Percentiles rank a stretch among this genome's conserved stretches.
Evolutionary conservation across 2,329 filamentous ascomycete species (phyloP).

Genomic region (Fusarium goolgardi): DNA sequence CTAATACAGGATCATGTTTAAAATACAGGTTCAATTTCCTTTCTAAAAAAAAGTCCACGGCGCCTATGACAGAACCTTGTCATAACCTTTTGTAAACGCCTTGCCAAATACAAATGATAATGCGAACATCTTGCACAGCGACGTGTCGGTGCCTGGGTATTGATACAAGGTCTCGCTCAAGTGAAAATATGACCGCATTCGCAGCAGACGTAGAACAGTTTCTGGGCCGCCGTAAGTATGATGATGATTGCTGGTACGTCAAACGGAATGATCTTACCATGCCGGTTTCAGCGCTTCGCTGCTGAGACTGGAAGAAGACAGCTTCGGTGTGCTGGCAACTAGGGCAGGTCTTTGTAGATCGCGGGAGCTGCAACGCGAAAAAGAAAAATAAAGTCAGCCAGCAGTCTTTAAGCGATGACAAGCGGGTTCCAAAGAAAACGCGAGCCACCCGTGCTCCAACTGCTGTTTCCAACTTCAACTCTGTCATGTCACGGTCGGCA

Average conservation of each 20-base stretch:
- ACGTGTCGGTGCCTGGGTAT: slow-evolving; percentile 39
- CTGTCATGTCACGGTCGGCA: slow-evolving; percentile 30
- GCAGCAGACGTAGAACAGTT: slow-evolving; percentile 95
- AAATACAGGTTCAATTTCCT: slow-evolving; percentile 33
- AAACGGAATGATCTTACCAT: slow-evolving; percentile 75
- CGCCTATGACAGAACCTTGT: slow-evolving; percentile 28
- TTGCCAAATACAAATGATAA: slow-evolving; percentile 39
- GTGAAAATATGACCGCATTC: slow-evolving; percentile 89
- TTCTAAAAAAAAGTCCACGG: slow-evolving; percentile 23
- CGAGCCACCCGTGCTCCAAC: slow-evolving; percentile 43
- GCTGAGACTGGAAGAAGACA: slow-evolving; percentile 99
- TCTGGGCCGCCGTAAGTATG: slow-evolving; percentile 61
- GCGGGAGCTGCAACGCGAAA: slow-evolving; percentile 78
- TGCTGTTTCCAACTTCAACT: slow-evolving; percentile 42
- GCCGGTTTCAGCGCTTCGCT: slow-evolving; percentile 95
- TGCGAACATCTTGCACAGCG: slow-evolving; percentile 31
- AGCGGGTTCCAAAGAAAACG: slow-evolving; percentile 48
- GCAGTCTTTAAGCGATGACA: slow-evolving; percentile 47
- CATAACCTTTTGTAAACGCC: slow-evolving; percentile 40
- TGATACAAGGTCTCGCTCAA: slow-evolving; percentile 52
- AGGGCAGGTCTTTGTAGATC: slow-evolving; percentile 87
- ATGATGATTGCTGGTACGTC: background rate
- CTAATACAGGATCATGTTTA: slow-evolving; percentile 34
- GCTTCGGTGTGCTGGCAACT: slow-evolving; percentile 87
- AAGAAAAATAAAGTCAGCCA: slow-evolving; percentile 58